A percentile compares a stretch with the other conserved stretches of the same genome.
Evolutionary conservation across 2,329 filamentous ascomycete genomes (phyloP).

Genomic region (Fusarium sp.): DNA sequence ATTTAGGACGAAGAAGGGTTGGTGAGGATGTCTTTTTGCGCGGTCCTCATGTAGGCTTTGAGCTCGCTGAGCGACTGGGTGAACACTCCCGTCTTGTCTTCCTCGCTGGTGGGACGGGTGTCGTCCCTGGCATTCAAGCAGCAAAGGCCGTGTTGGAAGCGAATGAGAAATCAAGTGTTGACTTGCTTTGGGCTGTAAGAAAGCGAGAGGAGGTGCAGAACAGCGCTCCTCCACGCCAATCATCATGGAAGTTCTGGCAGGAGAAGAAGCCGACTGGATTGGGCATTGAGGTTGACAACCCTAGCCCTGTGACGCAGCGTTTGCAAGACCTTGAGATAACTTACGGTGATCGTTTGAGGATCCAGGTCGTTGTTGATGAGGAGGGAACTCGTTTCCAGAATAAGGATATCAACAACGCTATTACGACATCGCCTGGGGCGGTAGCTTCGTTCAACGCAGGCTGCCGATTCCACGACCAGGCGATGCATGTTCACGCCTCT

Average conservation of each 20-base stretch:
- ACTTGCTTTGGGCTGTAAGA: conserved; percentile 84
- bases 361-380: conserved; percentile 86
- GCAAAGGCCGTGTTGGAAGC: conserved; percentile 69
- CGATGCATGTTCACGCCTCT: conserved; percentile 45
- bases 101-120: conserved; percentile 90
- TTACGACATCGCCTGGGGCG: conserved; percentile 29
- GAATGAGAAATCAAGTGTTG: conserved; percentile 57
- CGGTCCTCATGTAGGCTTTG: conserved; percentile 79
- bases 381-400: conserved; percentile 75
- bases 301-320: conserved; percentile 68
- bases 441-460: conserved; percentile 22
- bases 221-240: conserved; percentile 11
- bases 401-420: conserved; percentile 56
- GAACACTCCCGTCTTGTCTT: conserved; percentile 71
- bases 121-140: conserved; percentile 88
- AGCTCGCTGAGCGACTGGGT: conserved; percentile 53
- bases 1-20: conserved; percentile 73
- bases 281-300: conserved; percentile 32
- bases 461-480: conserved; percentile 49
- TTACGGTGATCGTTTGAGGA: conserved; percentile 66
- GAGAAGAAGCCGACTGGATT: conserved; percentile 36
- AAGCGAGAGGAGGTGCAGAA: conserved; percentile 64
- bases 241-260: conserved; percentile 45
- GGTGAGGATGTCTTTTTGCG: conserved; percentile 78
- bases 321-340: conserved; percentile 70